A percentile compares a stretch with the other conserved stretches of the same genome.
Conservation (phyloP, 768 basidiomycete genomes). For the Serendipita sp. region DNA sequence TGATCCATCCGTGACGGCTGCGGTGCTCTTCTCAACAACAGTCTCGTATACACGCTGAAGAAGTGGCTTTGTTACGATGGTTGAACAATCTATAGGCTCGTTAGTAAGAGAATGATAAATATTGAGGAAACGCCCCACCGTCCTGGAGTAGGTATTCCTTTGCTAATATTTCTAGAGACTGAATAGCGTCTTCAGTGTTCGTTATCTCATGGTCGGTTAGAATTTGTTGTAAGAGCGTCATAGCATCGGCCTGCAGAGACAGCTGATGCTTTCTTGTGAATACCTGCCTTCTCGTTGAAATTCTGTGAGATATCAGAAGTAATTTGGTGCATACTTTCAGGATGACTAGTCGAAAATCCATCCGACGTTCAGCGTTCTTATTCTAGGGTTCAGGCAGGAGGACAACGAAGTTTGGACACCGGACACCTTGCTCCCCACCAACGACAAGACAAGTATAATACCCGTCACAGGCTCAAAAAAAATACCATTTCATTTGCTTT, state of each 20-base stretch:
- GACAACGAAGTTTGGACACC: no score
- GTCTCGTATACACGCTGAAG: conserved; percentile 58
- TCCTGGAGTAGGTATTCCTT: conserved; percentile 84
- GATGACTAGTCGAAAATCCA: conserved; percentile 9
- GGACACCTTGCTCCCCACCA: neutral
- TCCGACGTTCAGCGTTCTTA: neutral
- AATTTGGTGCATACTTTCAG: conserved; percentile 7
- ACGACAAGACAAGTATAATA: neutral
- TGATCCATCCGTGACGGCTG: conserved; percentile 18
- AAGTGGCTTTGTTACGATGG: conserved; percentile 40
- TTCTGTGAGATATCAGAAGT: conserved; percentile 1
- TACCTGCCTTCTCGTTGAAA: neutral
- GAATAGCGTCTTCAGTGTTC: conserved; percentile 48
- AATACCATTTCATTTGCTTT: no score
- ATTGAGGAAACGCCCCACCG: conserved; percentile 25
- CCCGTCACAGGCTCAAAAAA: no score
- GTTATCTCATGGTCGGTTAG: conserved; percentile 55
- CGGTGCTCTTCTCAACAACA: conserved; percentile 49
- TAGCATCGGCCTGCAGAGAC: conserved; percentile 63
- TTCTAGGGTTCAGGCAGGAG: neutral
- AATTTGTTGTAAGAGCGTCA: conserved; percentile 55
- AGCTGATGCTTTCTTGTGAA: conserved; percentile 11
- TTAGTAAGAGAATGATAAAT: neutral
- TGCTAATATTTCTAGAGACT: conserved; percentile 62
- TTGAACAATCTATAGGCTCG: conserved; percentile 10